phyloP scores from a whole-genome alignment of 805 yeast species.

The Candida fluviatilis region DNA sequence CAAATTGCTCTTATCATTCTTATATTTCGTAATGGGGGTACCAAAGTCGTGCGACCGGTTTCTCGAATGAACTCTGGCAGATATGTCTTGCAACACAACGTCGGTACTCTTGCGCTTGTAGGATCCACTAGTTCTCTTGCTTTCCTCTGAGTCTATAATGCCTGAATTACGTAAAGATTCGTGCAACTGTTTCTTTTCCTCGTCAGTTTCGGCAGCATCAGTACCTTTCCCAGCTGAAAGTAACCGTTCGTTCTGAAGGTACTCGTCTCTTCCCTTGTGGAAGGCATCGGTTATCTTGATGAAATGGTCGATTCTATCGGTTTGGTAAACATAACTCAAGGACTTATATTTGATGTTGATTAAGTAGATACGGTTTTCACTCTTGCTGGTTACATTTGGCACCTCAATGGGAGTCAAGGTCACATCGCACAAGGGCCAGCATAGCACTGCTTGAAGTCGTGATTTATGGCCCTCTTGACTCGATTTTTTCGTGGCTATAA shows the following conservation, averaged over 20 bases:
- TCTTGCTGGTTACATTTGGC: conserved; percentile 15
- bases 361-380: conserved; percentile 27
- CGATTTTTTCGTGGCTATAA: conserved; percentile 63
- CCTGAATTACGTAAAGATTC: conserved; percentile 49
- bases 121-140: conserved; percentile 20
- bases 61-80: conserved; percentile 59
- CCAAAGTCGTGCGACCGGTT: conserved; percentile 47
- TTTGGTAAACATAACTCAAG: conserved; percentile 53
- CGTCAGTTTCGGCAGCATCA: conserved; percentile 20
- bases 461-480: conserved; percentile 30
- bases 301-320: conserved; percentile 57
- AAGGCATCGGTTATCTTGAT: conserved; percentile 50
- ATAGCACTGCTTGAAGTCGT: conserved; percentile 63
- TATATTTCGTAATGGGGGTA: conserved; percentile 7
- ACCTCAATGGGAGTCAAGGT: conserved; percentile 37
- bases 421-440: conserved; percentile 72
- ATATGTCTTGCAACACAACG: conserved; percentile 51
- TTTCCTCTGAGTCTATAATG: conserved; percentile 29
- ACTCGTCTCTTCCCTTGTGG: conserved; percentile 58
- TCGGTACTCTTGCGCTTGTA: conserved; percentile 29
- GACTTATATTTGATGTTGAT: conserved; percentile 47
- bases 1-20: conserved; percentile 23
- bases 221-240: conserved; percentile 14
- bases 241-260: conserved; percentile 26
- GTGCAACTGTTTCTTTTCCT: conserved; percentile 35